Base-by-base conservation (phyloP, 2,329 filamentous ascomycete species). In the Diaporthe longicolla region DNA sequence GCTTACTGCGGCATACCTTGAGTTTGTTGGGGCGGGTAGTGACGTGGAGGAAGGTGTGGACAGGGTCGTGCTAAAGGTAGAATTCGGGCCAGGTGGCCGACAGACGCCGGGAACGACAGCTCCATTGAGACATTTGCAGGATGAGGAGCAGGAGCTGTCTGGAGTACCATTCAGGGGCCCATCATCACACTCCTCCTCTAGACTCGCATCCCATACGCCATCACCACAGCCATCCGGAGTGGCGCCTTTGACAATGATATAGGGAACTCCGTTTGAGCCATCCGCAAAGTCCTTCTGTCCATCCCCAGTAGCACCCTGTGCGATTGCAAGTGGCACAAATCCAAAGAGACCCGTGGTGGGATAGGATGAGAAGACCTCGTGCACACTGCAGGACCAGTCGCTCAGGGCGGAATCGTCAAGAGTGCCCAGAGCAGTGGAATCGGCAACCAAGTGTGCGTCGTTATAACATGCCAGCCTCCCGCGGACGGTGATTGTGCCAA, bases 341-440 rank as follows among this genome's bases (percentile, higher is more conserved):
- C 80, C 81, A 57, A 78, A 78, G 21, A 79, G 63, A 1, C 82
- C 83, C 0, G 77, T 79, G 2, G 79, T 80, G 3, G 84, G 84
- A 66, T 82, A 85, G 50, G 75, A 77, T 2, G 83, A 79, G 75
- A 86, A 84, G 5, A 83, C 81, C 71, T 85, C 83, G 72, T 85
- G 84, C 11, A 84, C 84, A 66, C 82, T 84, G 74, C 84, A 85
- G 50, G 81, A 81, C 84, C 84, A 85, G 76, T 83, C 80, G 68
- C 83, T 84, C 9, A 85, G 79, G n/a, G 80, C 79, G 13, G 57
- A 58, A 76, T 86, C 84, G 29, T 79, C 79, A 29, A 85, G 80
- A 1, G 77, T 80, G 6, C 76, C 78, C 40, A 85, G 78, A 13
- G 81, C 80, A 4, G 77, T 61, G 32, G 80, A 81, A 54, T 78